Evolutionary conservation across 1,284 basidiomycete species (phyloP).

Genomic region (Cryptococcus sp.): DNA sequence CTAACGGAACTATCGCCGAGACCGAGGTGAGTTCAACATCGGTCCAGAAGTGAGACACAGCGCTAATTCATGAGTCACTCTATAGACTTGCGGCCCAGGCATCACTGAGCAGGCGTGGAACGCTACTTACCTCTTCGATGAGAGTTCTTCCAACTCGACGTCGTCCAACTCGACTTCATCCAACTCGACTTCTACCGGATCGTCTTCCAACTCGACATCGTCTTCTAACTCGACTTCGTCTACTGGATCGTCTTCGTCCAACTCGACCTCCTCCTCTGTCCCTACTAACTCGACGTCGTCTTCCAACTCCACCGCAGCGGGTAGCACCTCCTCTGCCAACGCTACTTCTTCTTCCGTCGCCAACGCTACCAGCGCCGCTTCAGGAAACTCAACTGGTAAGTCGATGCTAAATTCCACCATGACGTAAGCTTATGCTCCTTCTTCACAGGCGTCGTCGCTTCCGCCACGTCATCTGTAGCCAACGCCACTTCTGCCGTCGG

Average conservation of each 20-base stretch:
- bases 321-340: too few species aligned
- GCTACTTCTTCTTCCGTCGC: too few species aligned
- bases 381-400: too few species aligned
- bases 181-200: not conserved
- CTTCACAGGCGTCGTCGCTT: not conserved
- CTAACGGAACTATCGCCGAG: conserved; percentile 12
- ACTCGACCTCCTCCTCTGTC: too few species aligned
- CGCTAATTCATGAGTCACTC: conserved; percentile 5
- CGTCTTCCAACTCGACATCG: not conserved
- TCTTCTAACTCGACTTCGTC: not conserved
- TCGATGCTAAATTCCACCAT: too few species aligned
- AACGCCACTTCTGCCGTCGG: not conserved
- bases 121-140: conserved; percentile 26
- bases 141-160: not conserved
- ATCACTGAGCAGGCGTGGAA: conserved; percentile 14
- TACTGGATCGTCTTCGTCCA: too few species aligned
- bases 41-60: not conserved
- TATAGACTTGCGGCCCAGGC: not conserved
- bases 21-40: conserved; percentile 11
- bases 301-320: too few species aligned
- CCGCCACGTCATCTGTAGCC: not conserved
- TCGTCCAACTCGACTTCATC: conserved; percentile 1
- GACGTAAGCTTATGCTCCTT: too few species aligned
- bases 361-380: too few species aligned
- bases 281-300: too few species aligned